Percentiles rank a stretch among this genome's conserved stretches.
phyloP scores from a whole-genome alignment of 306 rosid species.

The Adenanthera pavonina region DNA sequence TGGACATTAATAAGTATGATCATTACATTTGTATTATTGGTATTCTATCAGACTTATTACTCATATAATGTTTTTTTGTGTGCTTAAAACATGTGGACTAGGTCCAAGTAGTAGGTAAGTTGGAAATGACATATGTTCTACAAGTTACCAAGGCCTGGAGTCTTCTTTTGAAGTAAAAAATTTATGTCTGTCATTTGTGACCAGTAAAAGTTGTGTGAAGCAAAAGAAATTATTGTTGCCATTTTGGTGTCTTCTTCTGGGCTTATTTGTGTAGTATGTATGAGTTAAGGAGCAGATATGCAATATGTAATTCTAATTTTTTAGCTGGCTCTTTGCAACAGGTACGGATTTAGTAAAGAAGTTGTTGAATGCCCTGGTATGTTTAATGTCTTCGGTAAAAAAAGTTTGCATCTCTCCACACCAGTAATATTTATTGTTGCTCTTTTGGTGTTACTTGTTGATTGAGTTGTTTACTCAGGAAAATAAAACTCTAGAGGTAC shows the following conservation, averaged over 20 bases:
- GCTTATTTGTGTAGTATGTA: slow-evolving; percentile 8
- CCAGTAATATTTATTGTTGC: not conserved
- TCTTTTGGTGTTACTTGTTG: slow-evolving; percentile 2
- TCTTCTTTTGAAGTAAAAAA: not conserved
- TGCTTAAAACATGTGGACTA: not conserved
- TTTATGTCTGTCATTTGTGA: slow-evolving; percentile 15
- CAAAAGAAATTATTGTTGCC: not conserved
- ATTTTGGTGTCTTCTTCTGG: not conserved
- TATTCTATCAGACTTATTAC: slow-evolving; percentile 30
- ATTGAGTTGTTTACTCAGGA: not conserved
- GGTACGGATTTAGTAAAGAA: slow-evolving; percentile 93
- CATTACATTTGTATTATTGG: slow-evolving; percentile 21
- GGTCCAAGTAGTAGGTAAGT: slow-evolving; percentile 1
- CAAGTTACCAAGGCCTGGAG: not conserved
- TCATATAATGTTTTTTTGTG: slow-evolving; percentile 26
- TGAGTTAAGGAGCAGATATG: slow-evolving; percentile 4
- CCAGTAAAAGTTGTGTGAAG: slow-evolving; percentile 8
- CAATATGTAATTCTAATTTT: slow-evolving; percentile 19
- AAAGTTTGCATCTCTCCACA: slow-evolving; percentile 8
- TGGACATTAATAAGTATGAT: not conserved
- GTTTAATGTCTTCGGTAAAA: slow-evolving; percentile 16
- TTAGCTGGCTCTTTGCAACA: slow-evolving; percentile 43
- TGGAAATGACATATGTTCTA: slow-evolving; percentile 34
- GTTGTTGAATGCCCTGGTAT: slow-evolving; percentile 93
- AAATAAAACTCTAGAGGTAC: not conserved